Evolutionary conservation across 1,139 yeast genomes (phyloP).

Genomic region (Taphrina deformans): DNA sequence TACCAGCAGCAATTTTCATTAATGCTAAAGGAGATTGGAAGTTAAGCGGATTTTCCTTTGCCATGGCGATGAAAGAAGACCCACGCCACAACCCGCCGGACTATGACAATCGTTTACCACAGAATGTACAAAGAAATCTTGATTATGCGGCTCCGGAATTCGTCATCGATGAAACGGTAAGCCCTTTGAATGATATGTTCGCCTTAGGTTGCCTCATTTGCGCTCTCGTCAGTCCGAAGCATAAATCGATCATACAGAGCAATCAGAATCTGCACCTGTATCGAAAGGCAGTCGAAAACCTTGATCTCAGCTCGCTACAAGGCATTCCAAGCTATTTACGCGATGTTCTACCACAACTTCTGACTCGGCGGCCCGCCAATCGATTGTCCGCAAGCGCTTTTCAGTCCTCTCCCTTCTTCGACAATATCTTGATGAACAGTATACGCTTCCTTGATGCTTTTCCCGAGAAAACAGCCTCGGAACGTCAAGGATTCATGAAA

Average conservation of each 20-base stretch:
- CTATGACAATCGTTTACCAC: constrained; percentile 71
- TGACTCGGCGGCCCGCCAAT: constrained; percentile 49
- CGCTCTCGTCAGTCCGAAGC: constrained; percentile 54
- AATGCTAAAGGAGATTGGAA: constrained; percentile 95
- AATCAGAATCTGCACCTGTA: constrained; percentile 46
- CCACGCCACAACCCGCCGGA: constrained; percentile 62
- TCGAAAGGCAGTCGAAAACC: constrained; percentile 44
- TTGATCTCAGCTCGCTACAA: not conserved
- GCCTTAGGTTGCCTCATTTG: constrained; percentile 74
- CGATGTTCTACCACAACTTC: constrained; percentile 49
- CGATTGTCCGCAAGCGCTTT: constrained; percentile 52
- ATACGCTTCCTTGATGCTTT: constrained; percentile 82
- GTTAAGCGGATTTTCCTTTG: constrained; percentile 69
- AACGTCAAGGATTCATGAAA: constrained; percentile 66
- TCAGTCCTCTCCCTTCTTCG: constrained; percentile 63
- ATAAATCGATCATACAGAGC: constrained; percentile 46
- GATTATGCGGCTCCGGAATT: constrained; percentile 79
- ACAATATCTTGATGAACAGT: constrained; percentile 79
- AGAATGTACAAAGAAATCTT: constrained; percentile 66
- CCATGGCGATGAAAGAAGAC: constrained; percentile 44
- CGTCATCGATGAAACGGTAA: constrained; percentile 59
- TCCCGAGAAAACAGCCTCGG: constrained; percentile 68
- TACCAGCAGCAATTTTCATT: constrained; percentile 73
- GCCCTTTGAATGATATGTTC: constrained; percentile 76
- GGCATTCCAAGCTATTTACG: constrained; percentile 25